A percentile compares a stretch with the other conserved stretches of the same genome.
Evolutionary conservation across 2,329 filamentous ascomycete genomes (phyloP).

Genomic region (Monilinia polystroma): DNA sequence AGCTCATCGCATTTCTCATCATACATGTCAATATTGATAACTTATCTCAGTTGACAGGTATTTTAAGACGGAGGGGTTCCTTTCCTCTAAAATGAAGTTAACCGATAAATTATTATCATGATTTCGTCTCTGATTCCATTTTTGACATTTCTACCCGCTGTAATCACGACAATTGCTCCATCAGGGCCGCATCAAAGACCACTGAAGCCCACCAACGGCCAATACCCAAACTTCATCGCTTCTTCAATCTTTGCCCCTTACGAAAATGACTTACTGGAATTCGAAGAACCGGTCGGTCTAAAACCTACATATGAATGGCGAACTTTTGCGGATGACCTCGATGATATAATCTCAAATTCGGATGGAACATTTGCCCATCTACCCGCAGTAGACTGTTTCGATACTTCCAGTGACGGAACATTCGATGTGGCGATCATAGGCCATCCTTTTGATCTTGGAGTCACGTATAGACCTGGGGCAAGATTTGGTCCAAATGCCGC

Average conservation of each 20-base stretch:
- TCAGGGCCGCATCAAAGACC: background rate
- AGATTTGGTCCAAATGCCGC: conserved; percentile 39
- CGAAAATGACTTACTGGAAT: background rate
- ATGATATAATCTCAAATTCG: conserved; percentile 14
- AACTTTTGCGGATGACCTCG: conserved; percentile 21
- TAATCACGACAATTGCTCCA: background rate
- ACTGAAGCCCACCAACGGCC: conserved; percentile 1
- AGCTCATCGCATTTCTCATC: background rate
- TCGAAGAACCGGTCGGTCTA: conserved; percentile 27
- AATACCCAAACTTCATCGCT: conserved; percentile 24
- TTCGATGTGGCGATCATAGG: conserved; percentile 40
- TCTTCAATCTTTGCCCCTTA: conserved; percentile 27
- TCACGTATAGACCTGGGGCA: conserved; percentile 37
- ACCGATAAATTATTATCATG: conserved; percentile 3
- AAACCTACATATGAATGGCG: conserved; percentile 30
- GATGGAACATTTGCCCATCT: conserved; percentile 37
- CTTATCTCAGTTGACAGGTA: background rate
- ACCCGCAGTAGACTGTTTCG: conserved; percentile 34
- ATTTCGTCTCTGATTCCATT: background rate
- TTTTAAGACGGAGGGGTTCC: no score
- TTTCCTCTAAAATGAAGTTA: background rate
- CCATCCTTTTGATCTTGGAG: conserved; percentile 38
- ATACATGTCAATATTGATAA: background rate
- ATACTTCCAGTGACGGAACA: conserved; percentile 27
- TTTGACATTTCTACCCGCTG: conserved; percentile 7